Evolutionary conservation across 2,329 filamentous ascomycete species (phyloP).

Genomic region (Scedosporium minutisporum): DNA sequence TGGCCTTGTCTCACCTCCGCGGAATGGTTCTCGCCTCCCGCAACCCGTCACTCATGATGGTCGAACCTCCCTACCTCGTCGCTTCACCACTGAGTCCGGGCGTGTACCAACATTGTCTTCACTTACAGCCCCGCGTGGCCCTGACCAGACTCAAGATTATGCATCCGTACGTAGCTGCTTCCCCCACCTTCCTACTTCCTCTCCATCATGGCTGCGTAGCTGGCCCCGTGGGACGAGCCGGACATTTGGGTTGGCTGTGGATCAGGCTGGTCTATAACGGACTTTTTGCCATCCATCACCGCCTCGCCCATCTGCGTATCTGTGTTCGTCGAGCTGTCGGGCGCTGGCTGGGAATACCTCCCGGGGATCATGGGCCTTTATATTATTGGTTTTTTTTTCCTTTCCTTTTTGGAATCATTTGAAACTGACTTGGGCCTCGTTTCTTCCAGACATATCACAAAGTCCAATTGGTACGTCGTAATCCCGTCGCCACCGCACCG

Average conservation of each 20-base stretch:
- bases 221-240: not conserved
- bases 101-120: conserved; percentile 67
- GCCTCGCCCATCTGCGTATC: not conserved
- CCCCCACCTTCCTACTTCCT: not conserved
- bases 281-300: not conserved
- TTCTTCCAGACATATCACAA: conserved; percentile 52
- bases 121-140: conserved; percentile 43
- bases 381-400: not conserved
- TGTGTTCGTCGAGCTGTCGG: not conserved
- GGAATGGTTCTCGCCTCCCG: conserved; percentile 56
- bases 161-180: conserved; percentile 23
- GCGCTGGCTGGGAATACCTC: not conserved
- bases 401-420: not conserved
- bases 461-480: conserved; percentile 62
- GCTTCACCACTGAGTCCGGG: conserved; percentile 88
- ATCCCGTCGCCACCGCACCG: conserved; percentile 2
- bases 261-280: not conserved
- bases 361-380: not conserved
- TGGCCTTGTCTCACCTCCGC: conserved; percentile 63
- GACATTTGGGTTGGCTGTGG: not conserved
- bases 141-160: conserved; percentile 40
- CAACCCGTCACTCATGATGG: conserved; percentile 55
- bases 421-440: conserved; percentile 2
- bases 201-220: not conserved
- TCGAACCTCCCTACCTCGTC: conserved; percentile 70